Evolutionary conservation across 345 rosid species (phyloP).

Genomic region (Acer campestre): DNA sequence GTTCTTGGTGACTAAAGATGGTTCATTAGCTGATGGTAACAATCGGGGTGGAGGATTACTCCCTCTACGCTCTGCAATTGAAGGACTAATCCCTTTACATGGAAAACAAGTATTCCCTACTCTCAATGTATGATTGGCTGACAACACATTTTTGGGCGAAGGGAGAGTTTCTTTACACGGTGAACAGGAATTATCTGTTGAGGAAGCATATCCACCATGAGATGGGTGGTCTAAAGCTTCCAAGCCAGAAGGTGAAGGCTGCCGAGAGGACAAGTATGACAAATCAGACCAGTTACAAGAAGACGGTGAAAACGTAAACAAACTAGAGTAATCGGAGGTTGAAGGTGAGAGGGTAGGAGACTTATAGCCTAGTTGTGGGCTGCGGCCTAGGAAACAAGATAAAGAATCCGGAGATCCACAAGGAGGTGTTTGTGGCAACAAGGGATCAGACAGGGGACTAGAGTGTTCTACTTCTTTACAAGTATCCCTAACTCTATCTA

Average conservation of each 20-base stretch:
- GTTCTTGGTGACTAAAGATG: slow-evolving; percentile 29
- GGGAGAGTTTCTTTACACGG: slow-evolving; percentile 27
- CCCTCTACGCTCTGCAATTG: slow-evolving; percentile 74
- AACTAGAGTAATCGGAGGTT: slow-evolving; percentile 66
- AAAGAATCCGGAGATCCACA: too few relatives aligned
- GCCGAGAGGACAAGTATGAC: slow-evolving; percentile 57
- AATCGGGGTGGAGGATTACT: slow-evolving; percentile 57
- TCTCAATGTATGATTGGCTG: slow-evolving; percentile 24
- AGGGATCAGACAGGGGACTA: slow-evolving; percentile 24
- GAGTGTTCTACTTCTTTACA: slow-evolving; percentile 23
- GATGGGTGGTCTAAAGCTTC: slow-evolving; percentile 40
- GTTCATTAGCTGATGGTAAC: slow-evolving; percentile 45
- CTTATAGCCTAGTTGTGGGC: slow-evolving; percentile 44
- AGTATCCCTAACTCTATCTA: slow-evolving; percentile 29
- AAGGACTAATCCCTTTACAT: slow-evolving; percentile 35
- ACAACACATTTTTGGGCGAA: slow-evolving; percentile 30
- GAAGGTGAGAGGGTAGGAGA: slow-evolving; percentile 74
- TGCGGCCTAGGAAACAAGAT: too few relatives aligned
- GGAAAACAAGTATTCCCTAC: slow-evolving; percentile 31
- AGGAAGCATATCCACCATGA: slow-evolving; percentile 28
- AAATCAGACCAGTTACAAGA: slow-evolving; percentile 76
- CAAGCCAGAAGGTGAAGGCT: slow-evolving; percentile 62
- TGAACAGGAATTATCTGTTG: slow-evolving; percentile 30
- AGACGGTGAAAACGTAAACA: slow-evolving; percentile 67
- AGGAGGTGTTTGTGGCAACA: slow-evolving; percentile 25